A percentile compares a stretch with the other conserved stretches of the same genome.
Conservation (phyloP, 2,329 filamentous ascomycete species). For the Colletotrichum shisoi region DNA sequence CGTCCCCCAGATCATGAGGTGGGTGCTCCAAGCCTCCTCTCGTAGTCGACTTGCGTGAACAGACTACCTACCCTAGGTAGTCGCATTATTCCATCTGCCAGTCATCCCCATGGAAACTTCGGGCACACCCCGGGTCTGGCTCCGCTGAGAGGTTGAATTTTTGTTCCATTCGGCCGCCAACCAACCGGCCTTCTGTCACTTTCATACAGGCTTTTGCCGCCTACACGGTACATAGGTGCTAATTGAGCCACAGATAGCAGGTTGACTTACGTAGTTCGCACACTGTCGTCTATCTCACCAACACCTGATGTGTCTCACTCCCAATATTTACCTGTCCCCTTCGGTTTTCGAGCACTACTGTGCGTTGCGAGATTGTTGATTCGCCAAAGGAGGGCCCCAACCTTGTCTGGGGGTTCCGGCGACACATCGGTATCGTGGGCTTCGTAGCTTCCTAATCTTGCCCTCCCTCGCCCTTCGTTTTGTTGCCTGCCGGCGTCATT, state of each 20-base stretch:
- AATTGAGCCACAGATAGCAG: background rate
- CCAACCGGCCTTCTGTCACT: background rate
- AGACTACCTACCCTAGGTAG: background rate
- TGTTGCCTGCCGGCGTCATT: background rate
- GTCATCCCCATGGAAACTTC: no score
- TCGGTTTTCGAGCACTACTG: background rate
- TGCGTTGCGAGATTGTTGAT: background rate
- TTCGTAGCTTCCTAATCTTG: background rate
- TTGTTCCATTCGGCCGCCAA: background rate
- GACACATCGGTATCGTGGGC: background rate
- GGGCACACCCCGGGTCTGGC: background rate
- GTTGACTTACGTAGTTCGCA: background rate
- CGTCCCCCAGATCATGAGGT: background rate
- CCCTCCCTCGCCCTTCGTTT: conserved; percentile 1
- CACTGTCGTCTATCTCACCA: background rate
- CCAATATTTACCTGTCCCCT: background rate
- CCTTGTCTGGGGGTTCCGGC: background rate
- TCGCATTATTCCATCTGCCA: background rate
- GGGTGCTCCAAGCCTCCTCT: background rate
- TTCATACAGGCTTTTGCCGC: background rate
- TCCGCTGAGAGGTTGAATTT: background rate
- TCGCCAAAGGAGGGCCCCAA: conserved; percentile 3
- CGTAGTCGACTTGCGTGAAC: background rate
- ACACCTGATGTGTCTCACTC: background rate
- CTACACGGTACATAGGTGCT: background rate